Percentiles rank a stretch among this genome's conserved stretches.
Conservation (phyloP, 2,329 filamentous ascomycete genomes). For the Stromatinia cepivora region DNA sequence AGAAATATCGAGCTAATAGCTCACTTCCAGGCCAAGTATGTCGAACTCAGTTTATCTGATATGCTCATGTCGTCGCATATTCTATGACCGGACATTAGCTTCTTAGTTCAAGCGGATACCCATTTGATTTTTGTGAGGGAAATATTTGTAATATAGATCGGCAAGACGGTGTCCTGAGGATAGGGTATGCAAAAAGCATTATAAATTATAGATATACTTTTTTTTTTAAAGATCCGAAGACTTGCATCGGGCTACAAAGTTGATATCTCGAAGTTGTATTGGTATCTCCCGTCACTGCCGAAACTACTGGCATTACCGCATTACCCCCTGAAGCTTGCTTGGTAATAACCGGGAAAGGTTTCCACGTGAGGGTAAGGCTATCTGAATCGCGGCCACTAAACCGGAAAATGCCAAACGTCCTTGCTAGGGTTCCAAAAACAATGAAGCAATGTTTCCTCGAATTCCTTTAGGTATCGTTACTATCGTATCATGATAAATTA, state of each 20-base stretch:
- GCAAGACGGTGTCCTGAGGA: neutral
- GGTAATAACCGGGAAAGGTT: neutral
- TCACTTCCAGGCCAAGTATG: neutral
- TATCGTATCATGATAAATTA: neutral
- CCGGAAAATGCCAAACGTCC: neutral
- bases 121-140: neutral
- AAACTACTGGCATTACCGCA: neutral
- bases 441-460: neutral
- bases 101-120: conserved; percentile 9
- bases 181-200: neutral
- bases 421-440: conserved; percentile 4
- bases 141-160: neutral
- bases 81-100: neutral
- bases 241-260: neutral
- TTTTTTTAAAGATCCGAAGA: neutral
- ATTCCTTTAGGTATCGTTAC: neutral
- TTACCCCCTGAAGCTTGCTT: conserved; percentile 3
- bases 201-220: neutral
- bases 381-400: neutral
- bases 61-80: neutral
- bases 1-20: neutral
- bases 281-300: neutral
- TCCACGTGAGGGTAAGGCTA: neutral
- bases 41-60: neutral
- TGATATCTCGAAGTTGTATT: neutral